Percentiles rank a stretch among this genome's conserved stretches.
phyloP scores from a whole-genome alignment of 1,139 yeast species.

The Diutina sp. region DNA sequence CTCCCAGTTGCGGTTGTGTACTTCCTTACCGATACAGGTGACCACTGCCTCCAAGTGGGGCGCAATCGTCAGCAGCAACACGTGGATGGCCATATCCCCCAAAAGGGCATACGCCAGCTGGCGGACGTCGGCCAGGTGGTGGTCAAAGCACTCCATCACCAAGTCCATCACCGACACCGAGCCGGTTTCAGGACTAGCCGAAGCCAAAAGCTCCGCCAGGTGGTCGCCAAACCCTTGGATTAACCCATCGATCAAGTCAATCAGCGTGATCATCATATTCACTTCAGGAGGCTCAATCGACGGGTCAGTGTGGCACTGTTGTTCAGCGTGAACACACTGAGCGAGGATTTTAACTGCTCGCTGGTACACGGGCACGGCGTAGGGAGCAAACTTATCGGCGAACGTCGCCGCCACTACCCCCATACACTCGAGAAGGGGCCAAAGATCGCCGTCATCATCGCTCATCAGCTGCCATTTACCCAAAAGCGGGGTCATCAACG shows the following conservation, averaged over 20 bases:
- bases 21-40: slow-evolving; percentile 55
- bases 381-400: slow-evolving; percentile 77
- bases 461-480: slow-evolving; percentile 61
- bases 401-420: slow-evolving; percentile 82
- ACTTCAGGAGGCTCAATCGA: slow-evolving; percentile 70
- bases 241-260: slow-evolving; percentile 84
- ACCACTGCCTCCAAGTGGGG: slow-evolving; percentile 50
- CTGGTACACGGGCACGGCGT: slow-evolving; percentile 79
- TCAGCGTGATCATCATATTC: slow-evolving; percentile 78
- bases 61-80: slow-evolving; percentile 38
- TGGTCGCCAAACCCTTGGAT: slow-evolving; percentile 75
- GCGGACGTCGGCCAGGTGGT: slow-evolving; percentile 71
- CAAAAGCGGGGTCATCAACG: slow-evolving; percentile 69
- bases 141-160: slow-evolving; percentile 61
- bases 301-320: slow-evolving; percentile 55
- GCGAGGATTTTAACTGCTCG: slow-evolving; percentile 63
- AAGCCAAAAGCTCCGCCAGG: slow-evolving; percentile 43
- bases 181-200: slow-evolving; percentile 11
- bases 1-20: slow-evolving; percentile 34
- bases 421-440: slow-evolving; percentile 90
- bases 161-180: slow-evolving; percentile 44
- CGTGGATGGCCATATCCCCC: slow-evolving; percentile 71
- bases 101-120: slow-evolving; percentile 84
- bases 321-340: slow-evolving; percentile 56
- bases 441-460: slow-evolving; percentile 72